Base-by-base conservation (phyloP, 495 filamentous ascomycete species). In the Xylaria palmicola region DNA sequence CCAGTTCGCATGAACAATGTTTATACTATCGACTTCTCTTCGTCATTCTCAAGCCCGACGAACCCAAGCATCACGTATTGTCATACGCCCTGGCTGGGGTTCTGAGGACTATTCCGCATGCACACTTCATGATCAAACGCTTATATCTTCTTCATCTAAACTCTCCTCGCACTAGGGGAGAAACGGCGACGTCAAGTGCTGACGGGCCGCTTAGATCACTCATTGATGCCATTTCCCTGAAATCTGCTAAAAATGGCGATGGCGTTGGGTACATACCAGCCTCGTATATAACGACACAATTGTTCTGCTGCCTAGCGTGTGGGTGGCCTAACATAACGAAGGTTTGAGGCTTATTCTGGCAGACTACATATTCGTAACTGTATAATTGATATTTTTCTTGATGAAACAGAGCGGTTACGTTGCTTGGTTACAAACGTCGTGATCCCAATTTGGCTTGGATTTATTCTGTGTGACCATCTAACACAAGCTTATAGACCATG, bases 1-100 rank as follows among this genome's bases (percentile, higher is more conserved):
- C 40, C 62, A 63, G 72, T 80, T 74, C 69, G 67, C 62, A 48
- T 79, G 68, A 48, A 39, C 53, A 34, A 56, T 61, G 53, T 53
- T 17, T 2, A 20, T 20, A 6, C 15, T 19, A 26, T 13, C 19
- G 9, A 19, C 19, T 15, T 6, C 48, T 2, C 15, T 12, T 36
- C 36, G 45, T 29, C 19, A 10, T 45, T 26, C 20, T 40, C 36
- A 15, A 22, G 30, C 40, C 29, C 20, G 24, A 41, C 24, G 15
- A 27, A 37, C 32, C 40, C 30, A 27, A 40, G 30, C 49, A 54
- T 48, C 22, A 43, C 29, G 19, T 39, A 55, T 22, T 37, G 15
- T 27, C 40, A 50, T 52, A 62, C 36, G 56, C 59, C 57, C 62
- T 37, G 60, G 41, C 62, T 37, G 44, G 56, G 58, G 57, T 69